Base-by-base conservation (phyloP, 768 basidiomycete genomes). In the Aureoboletus auriporus region DNA sequence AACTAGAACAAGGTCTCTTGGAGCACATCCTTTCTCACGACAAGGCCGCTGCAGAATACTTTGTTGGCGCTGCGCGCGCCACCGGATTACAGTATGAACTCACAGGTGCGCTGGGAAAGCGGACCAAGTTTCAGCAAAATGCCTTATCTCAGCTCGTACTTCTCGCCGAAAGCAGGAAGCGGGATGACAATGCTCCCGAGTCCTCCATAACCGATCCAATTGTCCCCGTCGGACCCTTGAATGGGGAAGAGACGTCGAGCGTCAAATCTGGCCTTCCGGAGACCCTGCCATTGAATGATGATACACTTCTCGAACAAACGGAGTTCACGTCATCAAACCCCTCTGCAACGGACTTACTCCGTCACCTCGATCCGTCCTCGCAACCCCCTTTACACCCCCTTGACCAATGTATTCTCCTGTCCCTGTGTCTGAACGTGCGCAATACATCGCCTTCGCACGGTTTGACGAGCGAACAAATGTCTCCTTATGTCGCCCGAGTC, bases 301-400 rank as follows among this genome's bases (percentile, higher is more conserved):
- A 99, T 67, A 98, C 94, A 0, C 77, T 99, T 14, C 78, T 99
- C 35, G 96, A 99, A 69, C 83, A 88, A 57, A 98, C 95, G 1
- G 79, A 88, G 60, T 99, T 91, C 65, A 93, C 92, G 8, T 84
- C 86, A 10, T 85, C 89, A 2, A 71, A 73, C 39, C 69, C 82
- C 13, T 68, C 77, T 6, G 62, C 74, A 33, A 50, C 70, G 4
- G 75, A 79, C 9, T 68, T 66, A 39, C 79, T 94, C 28, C 56
- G 69, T 13, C 87, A 90, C 63, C 72, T 98, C 51, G 80, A 95
- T 61, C 93, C 94, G 0, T 76, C 84, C 8, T 70, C 78, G 29
- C 95, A 96, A 59, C 93, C 93, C 4, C 70, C 89, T 1, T 76
- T 98, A 30, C 88, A 97, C 57, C 92, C 95, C 0, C 76, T 98